Evolutionary conservation across 371 early-diverging fungal species (phyloP).

Genomic region (Lichtheimia ramosa): DNA sequence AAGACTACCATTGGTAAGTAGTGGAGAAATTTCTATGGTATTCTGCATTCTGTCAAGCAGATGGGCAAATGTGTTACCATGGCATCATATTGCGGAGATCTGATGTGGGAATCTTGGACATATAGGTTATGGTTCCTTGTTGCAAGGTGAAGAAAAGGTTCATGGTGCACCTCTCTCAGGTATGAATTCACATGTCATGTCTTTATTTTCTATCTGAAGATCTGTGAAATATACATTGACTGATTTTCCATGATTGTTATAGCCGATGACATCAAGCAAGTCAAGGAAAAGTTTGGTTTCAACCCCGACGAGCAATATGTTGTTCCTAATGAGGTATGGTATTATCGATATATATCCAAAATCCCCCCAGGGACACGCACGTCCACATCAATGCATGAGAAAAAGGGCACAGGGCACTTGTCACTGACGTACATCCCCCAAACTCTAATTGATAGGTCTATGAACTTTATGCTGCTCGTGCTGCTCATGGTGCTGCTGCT

Average conservation of each 20-base stretch:
- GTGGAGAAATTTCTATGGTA: not conserved
- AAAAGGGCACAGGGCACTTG: too few species aligned
- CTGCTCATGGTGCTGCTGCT: slow-evolving; percentile 54
- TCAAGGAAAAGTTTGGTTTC: slow-evolving; percentile 86
- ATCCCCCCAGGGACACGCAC: not conserved
- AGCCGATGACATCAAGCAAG: slow-evolving; percentile 80
- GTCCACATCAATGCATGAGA: slow-evolving; percentile 2
- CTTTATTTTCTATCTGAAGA: not conserved
- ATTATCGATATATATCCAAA: not conserved
- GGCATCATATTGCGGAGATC: slow-evolving; percentile 9
- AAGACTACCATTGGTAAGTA: slow-evolving; percentile 76
- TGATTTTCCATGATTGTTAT: not conserved
- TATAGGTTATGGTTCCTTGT: slow-evolving; percentile 71
- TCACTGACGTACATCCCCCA: not conserved
- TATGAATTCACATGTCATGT: slow-evolving; percentile 14
- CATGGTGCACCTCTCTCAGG: slow-evolving; percentile 86
- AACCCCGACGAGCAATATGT: slow-evolving; percentile 69
- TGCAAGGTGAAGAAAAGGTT: slow-evolving; percentile 84
- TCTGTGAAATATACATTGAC: not conserved
- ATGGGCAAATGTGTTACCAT: slow-evolving; percentile 1
- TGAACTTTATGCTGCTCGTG: slow-evolving; percentile 60
- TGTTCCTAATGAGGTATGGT: slow-evolving; percentile 50
- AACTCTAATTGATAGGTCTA: slow-evolving; percentile 38
- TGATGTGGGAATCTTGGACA: not conserved
- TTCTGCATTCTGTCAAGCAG: slow-evolving; percentile 5